phyloP scores from a whole-genome alignment of 345 rosid genomes.

The Citrus mangshanensis region DNA sequence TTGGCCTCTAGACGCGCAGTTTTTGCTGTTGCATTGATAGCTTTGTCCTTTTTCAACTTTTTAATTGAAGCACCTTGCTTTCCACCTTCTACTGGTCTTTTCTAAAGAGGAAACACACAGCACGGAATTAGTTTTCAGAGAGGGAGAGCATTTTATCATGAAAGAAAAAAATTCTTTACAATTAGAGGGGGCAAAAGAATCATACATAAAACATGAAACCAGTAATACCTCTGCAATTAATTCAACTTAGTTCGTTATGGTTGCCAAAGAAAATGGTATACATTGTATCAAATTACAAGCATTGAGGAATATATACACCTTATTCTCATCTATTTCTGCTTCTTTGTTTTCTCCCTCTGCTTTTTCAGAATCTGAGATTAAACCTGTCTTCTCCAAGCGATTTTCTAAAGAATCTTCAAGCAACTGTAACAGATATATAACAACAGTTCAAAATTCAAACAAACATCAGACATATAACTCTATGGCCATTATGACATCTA shows the following conservation, averaged over 20 bases:
- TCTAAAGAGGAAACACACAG: conserved; percentile 43
- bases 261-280: neutral
- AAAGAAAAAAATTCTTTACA: neutral
- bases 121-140: conserved; percentile 3
- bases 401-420: conserved; percentile 94
- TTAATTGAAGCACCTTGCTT: conserved; percentile 88
- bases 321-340: conserved; percentile 74
- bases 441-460: neutral
- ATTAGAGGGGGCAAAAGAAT: neutral
- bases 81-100: conserved; percentile 68
- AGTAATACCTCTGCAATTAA: neutral
- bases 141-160: conserved; percentile 6
- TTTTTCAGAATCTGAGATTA: conserved; percentile 80
- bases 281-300: neutral
- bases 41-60: conserved; percentile 86
- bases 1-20: conserved; percentile 58
- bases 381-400: conserved; percentile 68
- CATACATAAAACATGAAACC: neutral
- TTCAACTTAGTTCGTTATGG: neutral
- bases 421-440: conserved; percentile 41
- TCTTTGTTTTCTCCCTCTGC: conserved; percentile 82
- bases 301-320: conserved; percentile 44
- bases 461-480: neutral
- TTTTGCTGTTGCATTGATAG: conserved; percentile 66
- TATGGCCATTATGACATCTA: neutral